Evolutionary conservation across 2,329 filamentous ascomycete species (phyloP), one percentile per base, ranked within the genome.

Genomic region (Zymoseptoria ardabiliae): DNA sequence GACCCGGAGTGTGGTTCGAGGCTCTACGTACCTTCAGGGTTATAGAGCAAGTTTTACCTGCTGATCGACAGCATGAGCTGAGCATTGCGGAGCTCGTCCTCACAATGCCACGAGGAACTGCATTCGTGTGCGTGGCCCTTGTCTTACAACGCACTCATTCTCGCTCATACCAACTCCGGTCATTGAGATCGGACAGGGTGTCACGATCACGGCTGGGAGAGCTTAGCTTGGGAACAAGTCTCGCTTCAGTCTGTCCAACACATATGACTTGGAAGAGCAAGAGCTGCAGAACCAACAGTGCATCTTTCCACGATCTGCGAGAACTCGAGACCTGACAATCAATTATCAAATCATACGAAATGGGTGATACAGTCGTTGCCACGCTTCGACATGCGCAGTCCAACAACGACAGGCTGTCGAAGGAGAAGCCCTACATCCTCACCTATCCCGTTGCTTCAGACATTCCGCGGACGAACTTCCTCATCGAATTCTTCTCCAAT

Each of bases 391-490:
- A 59, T 23, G 58, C 58, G 28, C 58, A 54, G 28, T n/a, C 45
- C 13, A 54, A 59, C 25, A 21, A 35, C 13, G 53, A 59, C 17
- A 53, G 21, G 50, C 49, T 59, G 30, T 48, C 21, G 17, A 55
- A 9, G 8, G 58, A 59, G 50, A 59, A 59, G 54, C 53, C 58
- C 2, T 59, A 59, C 10, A 56, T 59, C 35, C 25, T 59, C 25
- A 53, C 53, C 11, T 59, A 59, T 41, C 58, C 58, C 5, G 23
- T 30, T 23, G 19, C 53, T 6, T 50, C 55, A 30, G 41, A 23
- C 8, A 45, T 56, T 3, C 58, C 58, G 45, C 53, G 54, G 54
- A 56, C n/a, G 23, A 59, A 59, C 54, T 59, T 59, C 30, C 11
- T n/a, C 2, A 59, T 59, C 30, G 54, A 56, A 10, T 56, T 56